Conservation (phyloP, 306 rosid species). For the Geum urbanum region DNA sequence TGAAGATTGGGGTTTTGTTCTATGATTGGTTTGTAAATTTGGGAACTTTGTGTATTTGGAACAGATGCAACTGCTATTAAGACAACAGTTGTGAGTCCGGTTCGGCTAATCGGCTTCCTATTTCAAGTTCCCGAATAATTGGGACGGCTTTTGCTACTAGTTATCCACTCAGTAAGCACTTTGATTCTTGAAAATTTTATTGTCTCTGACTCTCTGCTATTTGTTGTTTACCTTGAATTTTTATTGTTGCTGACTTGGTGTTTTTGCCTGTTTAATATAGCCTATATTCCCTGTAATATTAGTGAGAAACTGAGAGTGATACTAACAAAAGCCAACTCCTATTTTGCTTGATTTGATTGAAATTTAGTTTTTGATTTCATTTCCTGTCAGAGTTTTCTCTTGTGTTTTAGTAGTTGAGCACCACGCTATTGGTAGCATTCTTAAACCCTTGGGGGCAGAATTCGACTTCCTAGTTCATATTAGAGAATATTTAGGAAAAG, state of each 20-base stretch:
- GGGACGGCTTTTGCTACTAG: conserved; percentile 58
- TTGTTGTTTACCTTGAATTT: background rate
- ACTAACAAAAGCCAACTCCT: background rate
- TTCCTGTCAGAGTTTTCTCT: background rate
- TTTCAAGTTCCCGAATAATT: conserved; percentile 19
- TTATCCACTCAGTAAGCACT: conserved; percentile 55
- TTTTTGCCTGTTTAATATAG: background rate
- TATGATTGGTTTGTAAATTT: background rate
- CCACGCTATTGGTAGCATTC: background rate
- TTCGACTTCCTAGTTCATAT: background rate
- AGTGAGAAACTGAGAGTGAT: background rate
- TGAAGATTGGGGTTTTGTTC: background rate
- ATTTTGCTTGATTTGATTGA: background rate
- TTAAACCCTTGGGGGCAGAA: background rate
- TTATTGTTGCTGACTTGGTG: background rate
- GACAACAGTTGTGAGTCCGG: conserved; percentile 25
- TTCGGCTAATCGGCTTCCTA: conserved; percentile 37
- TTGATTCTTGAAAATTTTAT: background rate
- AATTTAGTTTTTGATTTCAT: background rate
- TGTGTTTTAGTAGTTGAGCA: background rate
- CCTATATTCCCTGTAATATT: background rate
- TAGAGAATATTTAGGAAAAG: background rate
- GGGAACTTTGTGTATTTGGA: conserved; percentile 1
- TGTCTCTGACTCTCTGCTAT: background rate
- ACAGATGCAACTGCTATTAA: conserved; percentile 50